These are phyloP conservation scores for Dorcoceras hygrometricum DNA, from an alignment of 257 asterid species.

Conservation along the genomic window DNA sequence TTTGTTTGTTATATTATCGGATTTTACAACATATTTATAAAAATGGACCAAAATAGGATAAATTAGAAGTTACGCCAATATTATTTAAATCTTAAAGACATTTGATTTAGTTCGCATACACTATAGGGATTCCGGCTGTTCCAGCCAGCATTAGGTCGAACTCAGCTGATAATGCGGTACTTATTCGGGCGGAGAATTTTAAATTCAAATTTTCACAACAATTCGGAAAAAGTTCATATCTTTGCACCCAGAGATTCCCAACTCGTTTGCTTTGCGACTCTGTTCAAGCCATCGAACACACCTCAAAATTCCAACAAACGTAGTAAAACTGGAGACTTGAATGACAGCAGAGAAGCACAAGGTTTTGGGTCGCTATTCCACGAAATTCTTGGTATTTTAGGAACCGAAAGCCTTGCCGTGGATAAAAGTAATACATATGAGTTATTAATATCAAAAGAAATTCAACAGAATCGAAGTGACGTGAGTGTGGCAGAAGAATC, in stretches of 20 bases:
- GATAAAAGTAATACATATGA: conserved; percentile 29
- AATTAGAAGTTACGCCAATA: too few species aligned
- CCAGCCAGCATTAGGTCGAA: not conserved
- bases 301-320: conserved; percentile 30
- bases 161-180: conserved; percentile 31
- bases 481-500: conserved; percentile 14
- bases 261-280: conserved; percentile 25
- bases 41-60: too few species aligned
- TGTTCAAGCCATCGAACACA: conserved; percentile 24
- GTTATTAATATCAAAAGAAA: conserved; percentile 22
- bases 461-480: conserved; percentile 15
- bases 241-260: conserved; percentile 30
- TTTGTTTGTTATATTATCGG: too few species aligned
- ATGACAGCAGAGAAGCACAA: conserved; percentile 28
- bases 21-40: too few species aligned
- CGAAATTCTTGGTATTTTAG: conserved; percentile 67
- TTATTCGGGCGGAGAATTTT: conserved; percentile 28
- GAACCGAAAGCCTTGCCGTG: conserved; percentile 30
- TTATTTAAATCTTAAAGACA: too few species aligned
- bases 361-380: conserved; percentile 50
- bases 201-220: conserved; percentile 25
- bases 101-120: too few species aligned
- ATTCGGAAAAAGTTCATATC: conserved; percentile 18
- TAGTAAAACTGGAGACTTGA: conserved; percentile 19
- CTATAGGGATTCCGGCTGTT: too few species aligned